These are phyloP conservation scores for Penicillium sp. DNA, from an alignment of 2,329 filamentous ascomycete genomes.

Conservation along the genomic window DNA sequence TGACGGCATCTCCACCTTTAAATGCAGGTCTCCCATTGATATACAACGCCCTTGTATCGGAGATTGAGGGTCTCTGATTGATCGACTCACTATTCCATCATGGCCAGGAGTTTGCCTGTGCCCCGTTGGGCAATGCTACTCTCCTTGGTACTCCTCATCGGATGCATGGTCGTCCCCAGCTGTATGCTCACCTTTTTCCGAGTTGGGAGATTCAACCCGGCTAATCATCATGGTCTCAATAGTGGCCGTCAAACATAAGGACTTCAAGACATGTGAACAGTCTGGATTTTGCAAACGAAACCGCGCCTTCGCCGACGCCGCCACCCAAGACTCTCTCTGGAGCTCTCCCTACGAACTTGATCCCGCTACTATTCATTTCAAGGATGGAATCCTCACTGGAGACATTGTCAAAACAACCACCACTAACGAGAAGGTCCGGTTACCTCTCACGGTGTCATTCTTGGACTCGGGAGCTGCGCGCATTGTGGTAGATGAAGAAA, in stretches of 20 bases:
- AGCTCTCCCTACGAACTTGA: conserved; percentile 75
- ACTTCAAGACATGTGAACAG: conserved; percentile 95
- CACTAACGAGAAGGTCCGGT: conserved; percentile 64
- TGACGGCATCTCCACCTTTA: conserved; percentile 17
- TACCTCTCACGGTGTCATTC: conserved; percentile 84
- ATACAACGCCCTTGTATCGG: conserved; percentile 22
- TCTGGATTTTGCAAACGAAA: conserved; percentile 98
- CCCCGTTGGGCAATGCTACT: conserved; percentile 65
- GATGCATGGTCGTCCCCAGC: conserved; percentile 60
- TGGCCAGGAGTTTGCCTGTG: conserved; percentile 52
- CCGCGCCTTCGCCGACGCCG: conserved; percentile 79
- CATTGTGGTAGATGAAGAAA: conserved; percentile 87
- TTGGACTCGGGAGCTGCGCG: conserved; percentile 84
- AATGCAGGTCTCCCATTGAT: conserved; percentile 29
- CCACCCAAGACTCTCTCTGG: conserved; percentile 64
- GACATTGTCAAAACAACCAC: conserved; percentile 75
- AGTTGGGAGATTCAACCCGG: not conserved
- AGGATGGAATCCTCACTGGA: conserved; percentile 74
- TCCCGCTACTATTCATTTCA: conserved; percentile 67
- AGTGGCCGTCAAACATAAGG: conserved; percentile 89
- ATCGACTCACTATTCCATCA: conserved; percentile 31
- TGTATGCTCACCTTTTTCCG: conserved; percentile 48
- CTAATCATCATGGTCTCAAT: conserved; percentile 13
- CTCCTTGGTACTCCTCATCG: conserved; percentile 56
- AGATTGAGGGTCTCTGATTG: conserved; percentile 37